phyloP scores from a whole-genome alignment of 495 filamentous ascomycete genomes.

The Annulohypoxylon maeteangense region DNA sequence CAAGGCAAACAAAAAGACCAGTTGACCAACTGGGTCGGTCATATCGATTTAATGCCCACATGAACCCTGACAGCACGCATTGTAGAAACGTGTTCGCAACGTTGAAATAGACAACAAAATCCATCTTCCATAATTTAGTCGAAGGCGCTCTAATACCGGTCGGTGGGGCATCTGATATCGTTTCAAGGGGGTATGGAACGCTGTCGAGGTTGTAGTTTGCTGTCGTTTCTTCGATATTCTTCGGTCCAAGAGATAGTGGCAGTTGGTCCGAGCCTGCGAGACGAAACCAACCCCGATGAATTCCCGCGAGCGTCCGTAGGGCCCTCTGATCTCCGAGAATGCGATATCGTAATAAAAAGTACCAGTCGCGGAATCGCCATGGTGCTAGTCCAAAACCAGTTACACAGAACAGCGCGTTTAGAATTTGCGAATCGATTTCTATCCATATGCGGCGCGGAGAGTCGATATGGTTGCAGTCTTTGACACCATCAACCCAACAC shows the following conservation, averaged over 20 bases:
- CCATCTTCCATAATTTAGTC: slow-evolving; percentile 78
- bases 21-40: slow-evolving; percentile 78
- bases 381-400: slow-evolving; percentile 86
- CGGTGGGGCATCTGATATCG: slow-evolving; percentile 64
- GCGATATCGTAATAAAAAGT: slow-evolving; percentile 72
- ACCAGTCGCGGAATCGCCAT: slow-evolving; percentile 86
- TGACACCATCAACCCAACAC: slow-evolving; percentile 64
- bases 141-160: slow-evolving; percentile 73
- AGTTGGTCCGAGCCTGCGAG: slow-evolving; percentile 66
- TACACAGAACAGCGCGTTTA: slow-evolving; percentile 87
- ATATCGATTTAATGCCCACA: slow-evolving; percentile 81
- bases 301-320: slow-evolving; percentile 69
- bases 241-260: slow-evolving; percentile 55
- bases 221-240: slow-evolving; percentile 55
- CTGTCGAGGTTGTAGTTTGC: slow-evolving; percentile 46
- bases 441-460: slow-evolving; percentile 82
- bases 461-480: slow-evolving; percentile 78
- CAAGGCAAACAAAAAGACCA: slow-evolving; percentile 76
- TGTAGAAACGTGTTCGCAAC: slow-evolving; percentile 82
- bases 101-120: slow-evolving; percentile 81
- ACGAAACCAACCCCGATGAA: slow-evolving; percentile 77
- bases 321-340: slow-evolving; percentile 62
- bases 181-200: slow-evolving; percentile 66
- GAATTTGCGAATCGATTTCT: slow-evolving; percentile 84
- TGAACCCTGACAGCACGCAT: slow-evolving; percentile 72